phyloP scores from a whole-genome alignment of 495 filamentous ascomycete genomes.

The Hypoxylon fuscum region DNA sequence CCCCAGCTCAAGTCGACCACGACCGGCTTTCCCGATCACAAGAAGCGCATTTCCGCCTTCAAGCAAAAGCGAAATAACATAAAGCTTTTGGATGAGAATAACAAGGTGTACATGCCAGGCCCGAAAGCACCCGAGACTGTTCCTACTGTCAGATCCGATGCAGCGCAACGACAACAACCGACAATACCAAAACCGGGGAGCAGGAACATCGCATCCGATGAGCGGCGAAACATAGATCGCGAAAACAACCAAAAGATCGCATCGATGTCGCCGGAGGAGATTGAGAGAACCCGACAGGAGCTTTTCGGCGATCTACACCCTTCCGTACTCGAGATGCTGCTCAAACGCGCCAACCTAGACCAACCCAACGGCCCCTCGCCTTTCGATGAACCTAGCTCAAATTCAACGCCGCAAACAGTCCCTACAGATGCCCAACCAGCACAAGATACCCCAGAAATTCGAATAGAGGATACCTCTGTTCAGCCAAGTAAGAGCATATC shows the following conservation, averaged over 20 bases:
- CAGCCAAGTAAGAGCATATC: conserved; percentile 24
- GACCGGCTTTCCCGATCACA: conserved; percentile 88
- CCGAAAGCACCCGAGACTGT: conserved; percentile 13
- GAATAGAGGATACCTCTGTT: conserved; percentile 30
- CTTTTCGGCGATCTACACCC: conserved; percentile 74
- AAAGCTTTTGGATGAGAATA: conserved; percentile 1
- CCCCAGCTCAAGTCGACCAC: conserved; percentile 65
- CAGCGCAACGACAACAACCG: not conserved
- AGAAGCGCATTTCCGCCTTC: conserved; percentile 82
- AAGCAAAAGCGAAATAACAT: conserved; percentile 67
- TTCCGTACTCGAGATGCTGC: conserved; percentile 74
- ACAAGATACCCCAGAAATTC: conserved; percentile 30
- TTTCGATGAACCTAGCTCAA: conserved; percentile 44
- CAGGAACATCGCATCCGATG: conserved; percentile 52
- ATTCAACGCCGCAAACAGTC: conserved; percentile 10
- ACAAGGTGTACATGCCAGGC: conserved; percentile 18
- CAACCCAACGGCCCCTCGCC: conserved; percentile 57
- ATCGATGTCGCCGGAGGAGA: conserved; percentile 82
- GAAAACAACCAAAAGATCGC: conserved; percentile 81
- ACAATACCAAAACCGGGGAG: not conserved
- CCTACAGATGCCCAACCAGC: conserved; percentile 10
- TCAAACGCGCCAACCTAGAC: conserved; percentile 82
- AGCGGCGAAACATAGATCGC: conserved; percentile 75
- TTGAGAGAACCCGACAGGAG: conserved; percentile 78
- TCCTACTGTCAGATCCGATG: conserved; percentile 1